Conservation (phyloP, 441 rosid genomes). For the Geranium incanum region DNA sequence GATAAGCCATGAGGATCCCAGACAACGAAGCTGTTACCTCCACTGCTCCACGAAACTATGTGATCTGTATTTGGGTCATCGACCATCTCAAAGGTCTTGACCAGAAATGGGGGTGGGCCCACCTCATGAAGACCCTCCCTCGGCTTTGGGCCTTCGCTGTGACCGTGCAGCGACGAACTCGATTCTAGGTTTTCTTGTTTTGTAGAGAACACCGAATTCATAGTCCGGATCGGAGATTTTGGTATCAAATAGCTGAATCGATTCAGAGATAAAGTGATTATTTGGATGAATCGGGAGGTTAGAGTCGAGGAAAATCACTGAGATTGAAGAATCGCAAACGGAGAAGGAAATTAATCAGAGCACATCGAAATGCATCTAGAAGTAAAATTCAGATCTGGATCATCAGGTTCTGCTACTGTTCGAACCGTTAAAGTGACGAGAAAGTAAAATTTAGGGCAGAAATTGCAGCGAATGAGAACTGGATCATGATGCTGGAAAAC, state of each 20-base stretch:
- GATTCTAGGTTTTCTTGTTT: conserved; percentile 38
- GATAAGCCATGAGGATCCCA: conserved; percentile 52
- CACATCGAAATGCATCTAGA: too few relatives aligned
- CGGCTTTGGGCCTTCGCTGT: conserved; percentile 46
- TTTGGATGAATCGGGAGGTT: too few relatives aligned
- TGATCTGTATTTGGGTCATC: conserved; percentile 41
- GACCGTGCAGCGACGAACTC: conserved; percentile 17
- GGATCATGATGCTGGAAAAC: background rate
- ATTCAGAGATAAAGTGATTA: too few relatives aligned
- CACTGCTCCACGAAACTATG: conserved; percentile 52
- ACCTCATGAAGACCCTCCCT: conserved; percentile 67
- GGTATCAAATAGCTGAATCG: background rate
- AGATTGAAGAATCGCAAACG: background rate
- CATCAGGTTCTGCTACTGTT: background rate
- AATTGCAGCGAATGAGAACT: background rate
- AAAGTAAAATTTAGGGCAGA: background rate
- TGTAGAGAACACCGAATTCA: conserved; percentile 35
- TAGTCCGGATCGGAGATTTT: conserved; percentile 2
- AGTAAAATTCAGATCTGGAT: background rate
- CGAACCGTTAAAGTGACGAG: background rate
- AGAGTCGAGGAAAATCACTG: too few relatives aligned
- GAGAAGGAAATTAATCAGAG: background rate
- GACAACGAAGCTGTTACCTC: conserved; percentile 49
- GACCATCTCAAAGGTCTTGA: conserved; percentile 51
- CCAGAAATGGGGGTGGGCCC: conserved; percentile 65